Base-by-base conservation (phyloP, 2,329 filamentous ascomycete species). In the Amauroascus niger region DNA sequence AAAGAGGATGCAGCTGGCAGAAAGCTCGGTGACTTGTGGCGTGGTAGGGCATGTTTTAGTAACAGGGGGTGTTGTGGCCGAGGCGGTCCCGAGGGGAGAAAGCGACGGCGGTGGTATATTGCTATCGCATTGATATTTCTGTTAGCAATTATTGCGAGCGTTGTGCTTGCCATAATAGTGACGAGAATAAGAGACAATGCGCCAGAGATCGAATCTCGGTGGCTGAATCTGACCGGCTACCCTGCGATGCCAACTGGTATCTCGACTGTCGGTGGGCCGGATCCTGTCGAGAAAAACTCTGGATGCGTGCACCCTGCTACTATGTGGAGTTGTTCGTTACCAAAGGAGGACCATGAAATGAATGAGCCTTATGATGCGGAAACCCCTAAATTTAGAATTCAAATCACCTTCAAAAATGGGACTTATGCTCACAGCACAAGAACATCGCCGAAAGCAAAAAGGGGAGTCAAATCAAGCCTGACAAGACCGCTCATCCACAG, bases 221-320 rank as follows among this genome's bases (percentile, higher is more conserved):
- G 88, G 85, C 76, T 95, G 54, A 95, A 95, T 64, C 67, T 94
- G 57, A 94, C 90, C 1, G 82, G 83, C 49, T 95, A 87, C 60
- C 90, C 90, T 16, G 85, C 89, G 0, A 87, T 96, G 63, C 88
- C 87, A 1, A 91, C 87, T 0, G 91, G 90, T 0, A 78, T 91
- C 16, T 77, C 87, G 57, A 94, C 88, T 0, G 78, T 96, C 14
- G 80, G 86, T 14, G 85, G 84, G 4, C 81, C 88, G 0, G 79
- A 87, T 60, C 82, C 85, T 48, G 78, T 79, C 0, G 71, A 77
- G 1, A 72, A 80, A n/a, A 78, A 81, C 52, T 80, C 79, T 20
- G 80, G 79, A 6, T 97, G 90, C 61, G 82, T 90, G 3, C 73
- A 76, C 6, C 85, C 85, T 0, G 75, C 81, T 2, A 87, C 86